Percentiles rank a stretch among this genome's conserved stretches.
These are phyloP conservation scores for Fusarium nygamai DNA, from an alignment of 2,329 filamentous ascomycete genomes.

Conservation along the genomic window DNA sequence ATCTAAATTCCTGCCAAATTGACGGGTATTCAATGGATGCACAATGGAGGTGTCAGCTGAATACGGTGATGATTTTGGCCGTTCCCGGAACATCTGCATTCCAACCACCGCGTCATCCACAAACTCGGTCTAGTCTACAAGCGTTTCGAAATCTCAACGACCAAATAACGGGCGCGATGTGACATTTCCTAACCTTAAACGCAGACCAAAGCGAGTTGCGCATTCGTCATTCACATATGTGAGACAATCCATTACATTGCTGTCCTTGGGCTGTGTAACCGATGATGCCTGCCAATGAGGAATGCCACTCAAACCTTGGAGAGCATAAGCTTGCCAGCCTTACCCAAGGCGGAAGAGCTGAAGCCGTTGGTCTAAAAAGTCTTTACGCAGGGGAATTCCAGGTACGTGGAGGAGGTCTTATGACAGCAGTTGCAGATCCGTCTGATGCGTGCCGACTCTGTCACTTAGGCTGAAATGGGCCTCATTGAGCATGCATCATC, in stretches of 20 bases:
- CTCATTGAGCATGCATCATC: not conserved
- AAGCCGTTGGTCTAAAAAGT: not conserved
- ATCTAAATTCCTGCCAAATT: not conserved
- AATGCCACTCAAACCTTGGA: constrained; percentile 18
- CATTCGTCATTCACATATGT: constrained; percentile 17
- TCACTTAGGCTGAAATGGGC: not conserved
- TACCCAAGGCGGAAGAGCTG: not conserved
- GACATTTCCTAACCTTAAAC: not conserved
- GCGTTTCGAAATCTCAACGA: not conserved
- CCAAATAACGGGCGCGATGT: not conserved
- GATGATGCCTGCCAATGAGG: not conserved
- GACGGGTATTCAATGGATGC: not conserved
- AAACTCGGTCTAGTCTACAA: not conserved
- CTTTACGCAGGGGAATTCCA: constrained; percentile 18
- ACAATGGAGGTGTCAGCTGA: not conserved
- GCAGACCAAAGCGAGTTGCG: not conserved
- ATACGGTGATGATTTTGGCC: not conserved
- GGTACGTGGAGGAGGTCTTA: constrained; percentile 3
- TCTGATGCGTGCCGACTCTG: not conserved
- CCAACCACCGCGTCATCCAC: not conserved
- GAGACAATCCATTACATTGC: not conserved
- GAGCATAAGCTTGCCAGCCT: not conserved
- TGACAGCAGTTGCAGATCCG: not conserved
- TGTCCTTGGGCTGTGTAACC: not conserved
- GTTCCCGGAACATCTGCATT: constrained; percentile 9